A percentile compares a stretch with the other conserved stretches of the same genome.
Evolutionary conservation across 108 stramenopile genomes (phyloP).

Genomic region (Cyclotella sp.): DNA sequence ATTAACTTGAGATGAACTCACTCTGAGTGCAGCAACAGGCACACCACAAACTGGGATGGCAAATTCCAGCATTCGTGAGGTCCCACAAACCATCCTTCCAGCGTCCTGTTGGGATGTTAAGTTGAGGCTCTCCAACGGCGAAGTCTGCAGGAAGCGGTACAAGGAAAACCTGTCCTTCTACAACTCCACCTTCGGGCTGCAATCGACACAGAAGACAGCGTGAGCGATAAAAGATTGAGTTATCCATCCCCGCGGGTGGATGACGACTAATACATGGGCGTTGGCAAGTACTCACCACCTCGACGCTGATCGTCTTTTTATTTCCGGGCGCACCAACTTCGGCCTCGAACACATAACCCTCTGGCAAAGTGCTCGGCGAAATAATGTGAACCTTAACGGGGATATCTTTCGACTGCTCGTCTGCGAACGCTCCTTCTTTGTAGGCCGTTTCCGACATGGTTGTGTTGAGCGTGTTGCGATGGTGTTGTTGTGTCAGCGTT

Average conservation of each 20-base stretch:
- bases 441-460: slow-evolving; percentile 34
- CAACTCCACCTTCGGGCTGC: slow-evolving; percentile 73
- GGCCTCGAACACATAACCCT: slow-evolving; percentile 83
- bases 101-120: slow-evolving; percentile 71
- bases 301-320: slow-evolving; percentile 48
- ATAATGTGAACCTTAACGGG: slow-evolving; percentile 61
- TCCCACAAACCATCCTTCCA: slow-evolving; percentile 88
- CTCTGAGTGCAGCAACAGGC: slow-evolving; percentile 71
- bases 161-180: slow-evolving; percentile 80
- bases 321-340: slow-evolving; percentile 59
- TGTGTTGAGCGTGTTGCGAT: no score
- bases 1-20: slow-evolving; percentile 20
- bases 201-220: neutral
- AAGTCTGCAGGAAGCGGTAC: slow-evolving; percentile 61
- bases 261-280: neutral
- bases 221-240: neutral
- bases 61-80: slow-evolving; percentile 61
- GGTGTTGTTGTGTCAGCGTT: no score
- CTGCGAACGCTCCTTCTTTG: slow-evolving; percentile 41
- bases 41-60: slow-evolving; percentile 76
- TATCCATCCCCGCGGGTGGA: neutral
- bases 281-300: slow-evolving; percentile 30
- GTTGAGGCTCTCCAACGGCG: slow-evolving; percentile 40
- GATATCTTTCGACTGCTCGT: slow-evolving; percentile 18
- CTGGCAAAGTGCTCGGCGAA: slow-evolving; percentile 81